Conservation (phyloP, 495 filamentous ascomycete species). For the Tuber borchii region DNA sequence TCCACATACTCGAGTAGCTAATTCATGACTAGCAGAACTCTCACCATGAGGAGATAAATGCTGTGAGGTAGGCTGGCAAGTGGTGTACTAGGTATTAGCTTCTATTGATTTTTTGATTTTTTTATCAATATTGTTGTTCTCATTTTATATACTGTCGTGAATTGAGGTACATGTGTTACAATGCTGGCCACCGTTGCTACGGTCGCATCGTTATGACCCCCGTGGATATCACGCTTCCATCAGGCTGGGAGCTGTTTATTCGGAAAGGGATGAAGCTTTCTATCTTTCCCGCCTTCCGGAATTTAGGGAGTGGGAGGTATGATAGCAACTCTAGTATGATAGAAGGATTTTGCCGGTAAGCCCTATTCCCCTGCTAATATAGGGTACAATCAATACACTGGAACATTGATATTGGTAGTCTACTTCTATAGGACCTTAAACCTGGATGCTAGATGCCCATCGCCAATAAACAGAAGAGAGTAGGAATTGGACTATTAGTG, state of each 20-base stretch:
- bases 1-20: too few species aligned
- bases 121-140: too few species aligned
- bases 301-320: neutral
- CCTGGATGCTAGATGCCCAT: neutral
- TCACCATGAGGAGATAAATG: too few species aligned
- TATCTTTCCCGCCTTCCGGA: neutral
- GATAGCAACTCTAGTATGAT: neutral
- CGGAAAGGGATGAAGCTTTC: neutral
- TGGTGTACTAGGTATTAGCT: too few species aligned
- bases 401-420: neutral
- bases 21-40: too few species aligned
- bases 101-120: too few species aligned
- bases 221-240: conserved; percentile 23
- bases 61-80: too few species aligned
- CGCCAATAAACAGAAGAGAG: neutral
- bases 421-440: neutral
- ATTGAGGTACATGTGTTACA: too few species aligned
- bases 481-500: neutral
- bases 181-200: too few species aligned
- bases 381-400: neutral
- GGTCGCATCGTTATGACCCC: too few species aligned
- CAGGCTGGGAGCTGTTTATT: conserved; percentile 18
- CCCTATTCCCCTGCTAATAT: neutral
- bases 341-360: neutral
- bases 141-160: too few species aligned